phyloP scores from a whole-genome alignment of 176 grass and related monocot species.

The Zoysia japonica region DNA sequence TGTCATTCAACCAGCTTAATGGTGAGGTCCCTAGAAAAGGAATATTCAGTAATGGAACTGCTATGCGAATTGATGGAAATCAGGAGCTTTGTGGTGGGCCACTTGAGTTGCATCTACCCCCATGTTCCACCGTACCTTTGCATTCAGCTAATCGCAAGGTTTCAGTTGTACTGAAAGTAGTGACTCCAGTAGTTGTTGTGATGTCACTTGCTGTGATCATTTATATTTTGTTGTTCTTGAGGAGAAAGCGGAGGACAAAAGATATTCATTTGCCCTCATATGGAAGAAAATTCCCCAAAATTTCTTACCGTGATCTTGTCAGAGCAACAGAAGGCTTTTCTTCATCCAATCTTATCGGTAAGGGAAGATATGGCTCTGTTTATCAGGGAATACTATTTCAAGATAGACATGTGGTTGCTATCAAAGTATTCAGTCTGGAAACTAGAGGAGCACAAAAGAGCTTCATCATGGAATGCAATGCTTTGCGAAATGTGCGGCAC shows the following conservation, averaged over 20 bases:
- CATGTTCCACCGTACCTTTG: not conserved
- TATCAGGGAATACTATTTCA: constrained; percentile 1
- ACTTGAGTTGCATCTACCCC: not conserved
- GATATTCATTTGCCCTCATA: not conserved
- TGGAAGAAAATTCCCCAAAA: not conserved
- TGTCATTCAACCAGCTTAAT: constrained; percentile 26
- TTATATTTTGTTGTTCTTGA: not conserved
- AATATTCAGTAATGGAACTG: constrained; percentile 1
- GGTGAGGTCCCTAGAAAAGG: constrained; percentile 5
- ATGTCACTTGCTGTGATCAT: not conserved
- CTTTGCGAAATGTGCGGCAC: constrained; percentile 27
- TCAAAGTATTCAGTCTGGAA: constrained; percentile 28
- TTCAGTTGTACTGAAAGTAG: not conserved
- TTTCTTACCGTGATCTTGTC: constrained; percentile 27
- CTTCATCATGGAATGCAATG: constrained; percentile 24
- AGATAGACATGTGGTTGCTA: not conserved
- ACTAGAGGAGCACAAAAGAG: constrained; percentile 26
- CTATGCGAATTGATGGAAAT: constrained; percentile 14
- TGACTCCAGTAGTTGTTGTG: not conserved
- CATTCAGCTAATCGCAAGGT: not conserved
- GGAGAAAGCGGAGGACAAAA: not conserved
- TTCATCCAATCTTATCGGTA: constrained; percentile 11
- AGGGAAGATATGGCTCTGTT: constrained; percentile 30
- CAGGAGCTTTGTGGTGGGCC: not conserved
- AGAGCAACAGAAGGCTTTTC: constrained; percentile 24